A percentile compares a stretch with the other conserved stretches of the same genome.
Conservation (phyloP, 495 filamentous ascomycete species). For the Talaromyces wortmannii region DNA sequence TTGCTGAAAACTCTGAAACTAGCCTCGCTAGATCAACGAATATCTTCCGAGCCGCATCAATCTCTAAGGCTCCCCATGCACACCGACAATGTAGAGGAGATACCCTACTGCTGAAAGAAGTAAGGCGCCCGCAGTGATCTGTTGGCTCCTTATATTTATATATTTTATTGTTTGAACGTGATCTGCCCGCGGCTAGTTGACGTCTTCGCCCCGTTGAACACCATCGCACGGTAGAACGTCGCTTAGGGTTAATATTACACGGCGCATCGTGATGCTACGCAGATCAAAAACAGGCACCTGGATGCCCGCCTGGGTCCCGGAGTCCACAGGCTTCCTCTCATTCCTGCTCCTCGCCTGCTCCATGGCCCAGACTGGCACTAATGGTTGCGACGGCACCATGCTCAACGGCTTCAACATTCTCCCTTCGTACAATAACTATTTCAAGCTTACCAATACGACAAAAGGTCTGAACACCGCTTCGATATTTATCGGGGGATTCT, state of each 20-base stretch:
- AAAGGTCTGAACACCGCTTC: conserved; percentile 38
- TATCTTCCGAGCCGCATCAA: too few relatives aligned
- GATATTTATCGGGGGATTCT: conserved; percentile 33
- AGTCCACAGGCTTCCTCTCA: conserved; percentile 28
- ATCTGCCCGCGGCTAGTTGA: too few relatives aligned
- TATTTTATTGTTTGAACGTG: too few relatives aligned
- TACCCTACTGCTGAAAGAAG: too few relatives aligned
- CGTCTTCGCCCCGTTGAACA: too few relatives aligned
- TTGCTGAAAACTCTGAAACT: too few relatives aligned
- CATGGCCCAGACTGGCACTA: conserved; percentile 35
- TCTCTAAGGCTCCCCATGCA: too few relatives aligned
- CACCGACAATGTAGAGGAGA: too few relatives aligned
- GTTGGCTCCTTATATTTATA: too few relatives aligned
- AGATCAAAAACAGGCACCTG: conserved; percentile 36
- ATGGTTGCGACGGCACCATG: conserved; percentile 44
- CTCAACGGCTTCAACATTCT: conserved; percentile 46
- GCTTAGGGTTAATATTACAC: background rate
- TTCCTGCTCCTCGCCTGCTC: conserved; percentile 36
- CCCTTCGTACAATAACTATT: conserved; percentile 40
- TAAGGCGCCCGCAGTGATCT: too few relatives aligned
- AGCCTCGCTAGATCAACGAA: too few relatives aligned
- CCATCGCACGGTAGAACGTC: background rate
- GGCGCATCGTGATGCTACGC: conserved; percentile 18
- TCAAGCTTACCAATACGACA: conserved; percentile 31
- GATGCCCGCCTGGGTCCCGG: conserved; percentile 43